phyloP scores from a whole-genome alignment of 192 early-diverging fungal species.

The Phlyctochytrium planicorne region DNA sequence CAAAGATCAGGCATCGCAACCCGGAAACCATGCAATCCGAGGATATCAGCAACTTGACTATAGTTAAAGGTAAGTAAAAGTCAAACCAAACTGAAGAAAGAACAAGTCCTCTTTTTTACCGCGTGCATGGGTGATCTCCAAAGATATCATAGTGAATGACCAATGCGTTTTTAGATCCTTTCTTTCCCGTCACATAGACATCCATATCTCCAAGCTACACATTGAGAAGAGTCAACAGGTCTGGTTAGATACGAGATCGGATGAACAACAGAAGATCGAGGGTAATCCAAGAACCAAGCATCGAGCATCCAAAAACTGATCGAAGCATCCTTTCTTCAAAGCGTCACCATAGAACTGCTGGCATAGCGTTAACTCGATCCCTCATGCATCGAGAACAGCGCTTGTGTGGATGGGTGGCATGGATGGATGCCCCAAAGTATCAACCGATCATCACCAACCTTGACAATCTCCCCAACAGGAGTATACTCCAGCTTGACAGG shows the following conservation, averaged over 20 bases:
- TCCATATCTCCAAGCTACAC: conserved; percentile 3
- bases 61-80: not conserved
- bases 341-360: not conserved
- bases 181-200: conserved; percentile 14
- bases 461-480: not conserved
- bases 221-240: too few species aligned
- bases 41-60: conserved; percentile 18
- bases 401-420: too few species aligned
- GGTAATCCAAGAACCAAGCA: not conserved
- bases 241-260: too few species aligned
- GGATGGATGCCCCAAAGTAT: too few species aligned
- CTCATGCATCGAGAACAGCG: too few species aligned
- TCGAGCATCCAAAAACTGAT: not conserved
- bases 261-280: too few species aligned
- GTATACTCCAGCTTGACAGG: not conserved
- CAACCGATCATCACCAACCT: too few species aligned
- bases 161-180: conserved; percentile 13
- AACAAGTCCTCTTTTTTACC: not conserved
- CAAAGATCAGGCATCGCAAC: conserved; percentile 23
- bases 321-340: not conserved
- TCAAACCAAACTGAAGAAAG: too few species aligned
- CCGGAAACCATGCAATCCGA: conserved; percentile 9
- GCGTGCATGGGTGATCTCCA: conserved; percentile 17
- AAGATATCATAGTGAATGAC: conserved; percentile 27
- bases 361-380: not conserved